Evolutionary conservation across 2,329 filamentous ascomycete species (phyloP).

Genomic region (Phialocephala sp.): DNA sequence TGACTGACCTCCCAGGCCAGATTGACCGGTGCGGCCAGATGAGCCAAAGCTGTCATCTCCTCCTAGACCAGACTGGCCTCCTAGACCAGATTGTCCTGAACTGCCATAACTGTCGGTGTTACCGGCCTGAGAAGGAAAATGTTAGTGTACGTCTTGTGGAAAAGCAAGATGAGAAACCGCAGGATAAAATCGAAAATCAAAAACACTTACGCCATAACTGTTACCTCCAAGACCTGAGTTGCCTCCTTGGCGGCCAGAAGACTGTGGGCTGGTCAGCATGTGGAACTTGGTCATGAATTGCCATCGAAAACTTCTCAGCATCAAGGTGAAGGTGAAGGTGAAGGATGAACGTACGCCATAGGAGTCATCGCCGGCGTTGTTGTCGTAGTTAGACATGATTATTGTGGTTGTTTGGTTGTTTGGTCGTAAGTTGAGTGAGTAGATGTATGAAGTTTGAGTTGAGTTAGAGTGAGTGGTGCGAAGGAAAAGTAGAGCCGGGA

Average conservation of each 20-base stretch:
- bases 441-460: conserved; percentile 12
- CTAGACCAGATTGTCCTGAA: not conserved
- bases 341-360: conserved; percentile 32
- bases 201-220: conserved; percentile 30
- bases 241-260: conserved; percentile 28
- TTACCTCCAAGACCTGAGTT: conserved; percentile 19
- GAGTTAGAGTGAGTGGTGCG: conserved; percentile 3
- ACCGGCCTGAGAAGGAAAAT: conserved; percentile 16
- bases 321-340: conserved; percentile 1
- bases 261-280: conserved; percentile 23
- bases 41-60: conserved; percentile 21
- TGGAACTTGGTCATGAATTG: not conserved
- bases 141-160: conserved; percentile 13
- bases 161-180: not conserved
- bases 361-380: conserved; percentile 31
- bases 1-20: conserved; percentile 11
- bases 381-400: conserved; percentile 44
- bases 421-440: conserved; percentile 16
- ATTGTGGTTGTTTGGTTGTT: conserved; percentile 20
- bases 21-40: conserved; percentile 11
- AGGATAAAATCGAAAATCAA: not conserved
- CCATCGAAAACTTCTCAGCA: conserved; percentile 8
- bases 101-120: conserved; percentile 21
- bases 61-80: not conserved
- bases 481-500: not conserved